phyloP scores from a whole-genome alignment of 176 grass and related monocot species.

The Carex parvula region DNA sequence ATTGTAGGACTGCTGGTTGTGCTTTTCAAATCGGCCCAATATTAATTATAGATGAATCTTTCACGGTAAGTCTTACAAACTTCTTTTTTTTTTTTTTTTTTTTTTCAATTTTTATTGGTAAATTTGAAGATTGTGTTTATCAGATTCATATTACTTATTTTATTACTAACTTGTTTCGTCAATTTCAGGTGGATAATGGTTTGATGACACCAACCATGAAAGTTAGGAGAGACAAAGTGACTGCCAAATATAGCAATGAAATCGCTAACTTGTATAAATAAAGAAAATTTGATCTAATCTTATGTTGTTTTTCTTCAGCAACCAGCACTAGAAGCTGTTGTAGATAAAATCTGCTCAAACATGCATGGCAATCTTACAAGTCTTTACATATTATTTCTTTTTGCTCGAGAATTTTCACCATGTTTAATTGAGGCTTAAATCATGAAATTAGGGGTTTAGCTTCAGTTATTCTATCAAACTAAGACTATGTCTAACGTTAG shows the following conservation, averaged over 20 bases:
- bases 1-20: constrained; percentile 53
- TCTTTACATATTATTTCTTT: background rate
- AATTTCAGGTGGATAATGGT: constrained; percentile 72
- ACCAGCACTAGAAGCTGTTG: background rate
- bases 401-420: background rate
- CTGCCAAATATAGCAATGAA: constrained; percentile 46
- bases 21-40: constrained; percentile 76
- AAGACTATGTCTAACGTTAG: too few relatives aligned
- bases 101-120: background rate
- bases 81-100: background rate
- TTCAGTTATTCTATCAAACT: too few relatives aligned
- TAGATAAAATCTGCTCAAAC: background rate
- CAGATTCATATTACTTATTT: background rate
- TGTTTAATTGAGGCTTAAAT: too few relatives aligned
- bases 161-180: background rate
- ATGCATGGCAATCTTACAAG: background rate
- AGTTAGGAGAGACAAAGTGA: constrained; percentile 65
- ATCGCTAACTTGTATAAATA: constrained; percentile 59
- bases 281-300: background rate
- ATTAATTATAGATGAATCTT: constrained; percentile 63
- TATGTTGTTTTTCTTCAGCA: background rate
- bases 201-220: constrained; percentile 98
- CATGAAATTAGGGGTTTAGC: too few relatives aligned
- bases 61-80: constrained; percentile 41
- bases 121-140: background rate